Evolutionary conservation across 495 filamentous ascomycete species (phyloP), one percentile per base, ranked within the genome.

Genomic region (Halenospora varia): DNA sequence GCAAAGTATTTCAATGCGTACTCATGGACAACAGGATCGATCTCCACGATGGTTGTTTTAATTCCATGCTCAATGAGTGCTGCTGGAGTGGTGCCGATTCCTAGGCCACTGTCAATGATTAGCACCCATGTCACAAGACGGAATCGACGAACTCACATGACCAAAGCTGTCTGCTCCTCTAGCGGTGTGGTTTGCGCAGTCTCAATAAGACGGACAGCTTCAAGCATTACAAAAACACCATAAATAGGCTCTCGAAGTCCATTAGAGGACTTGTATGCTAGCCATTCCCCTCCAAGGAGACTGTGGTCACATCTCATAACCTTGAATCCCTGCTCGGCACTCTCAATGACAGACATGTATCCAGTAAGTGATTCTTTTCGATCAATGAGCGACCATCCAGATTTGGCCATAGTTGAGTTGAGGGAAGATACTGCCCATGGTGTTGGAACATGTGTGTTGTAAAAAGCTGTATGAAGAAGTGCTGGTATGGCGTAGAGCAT

Each of bases 291-390:
- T 26, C 94, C 94, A 3, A 98, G 82, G 20, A 98, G 73, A 59
- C 89, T 94, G 66, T 98, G 94, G 64, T 97, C 94, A 65, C 92
- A 97, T 49, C 94, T 81, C 83, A 98, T 80, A 11, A 93, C 83
- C 0, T 91, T 80, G 73, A 88, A 97, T 3, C 83, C 80, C 18
- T 84, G 77, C 9, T 85, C 71, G 9, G 78, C 55, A 62, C 83
- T 89, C 44, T 97, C 88, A 35, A 97, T 66, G 4, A 98, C 88
- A 0, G 94, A 96, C 42, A 98, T 74, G 66, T 98, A 98, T 1
- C 94, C 94, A 9, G 94, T 97, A 13, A 84, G 68, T 0, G 89
- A 95, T 66, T 97, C 92, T 63, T 81, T 73, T 15, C 94, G 85
- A 26, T 87, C 92, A 41, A 97, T 65, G 4, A 97, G 70, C 2